Evolutionary conservation across 768 basidiomycete species (phyloP), one percentile per base, ranked within the genome.

Genomic region (Exidia glandulosa): DNA sequence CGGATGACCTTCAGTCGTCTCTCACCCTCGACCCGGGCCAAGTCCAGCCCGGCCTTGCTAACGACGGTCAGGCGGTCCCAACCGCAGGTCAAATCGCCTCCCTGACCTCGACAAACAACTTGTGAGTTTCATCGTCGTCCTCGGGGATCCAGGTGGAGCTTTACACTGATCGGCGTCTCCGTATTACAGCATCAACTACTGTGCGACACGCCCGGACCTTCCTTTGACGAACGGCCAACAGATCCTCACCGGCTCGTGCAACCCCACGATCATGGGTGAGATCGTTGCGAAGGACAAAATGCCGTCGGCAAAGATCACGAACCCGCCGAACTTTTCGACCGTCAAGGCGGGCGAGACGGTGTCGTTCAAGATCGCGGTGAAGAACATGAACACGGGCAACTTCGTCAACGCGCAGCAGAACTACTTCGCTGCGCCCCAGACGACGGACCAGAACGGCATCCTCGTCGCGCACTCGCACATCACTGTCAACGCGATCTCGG

Each of bases 401-500:
- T 85, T 87, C 68, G 80, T 79, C 59, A 81, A 83, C 64, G 77
- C 81, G 0, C 68, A 79, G 62, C 66, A 72, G 58, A 80, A 76
- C 63, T 83, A 80, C 69, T 83, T 80, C 61, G 72, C 76, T 32
- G 85, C 80, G 25, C 84, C 81, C 31, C 82, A 84, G 66, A 76
- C 79, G 57, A 66, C 83, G 30, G 78, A 84, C 66, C 65, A 29
- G 0, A 67, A 74, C 54, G 84, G 84, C 10, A 71, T 75, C 58
- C 79, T 85, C 66, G 70, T 77, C 59, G 83, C 81, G 1, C 80
- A 82, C 70, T 80, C 79, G 3, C 84, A 86, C 67, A 72, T 84
- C 64, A 81, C 82, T 63, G 73, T 84, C 59, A 79, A 86, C 70
- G 50, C 61, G 36, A 70, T 85, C 60, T 61, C 66, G 16, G 69